Evolutionary conservation across 495 filamentous ascomycete genomes (phyloP), one percentile per base, ranked within the genome.

Genomic region (Xylaria telfairii): DNA sequence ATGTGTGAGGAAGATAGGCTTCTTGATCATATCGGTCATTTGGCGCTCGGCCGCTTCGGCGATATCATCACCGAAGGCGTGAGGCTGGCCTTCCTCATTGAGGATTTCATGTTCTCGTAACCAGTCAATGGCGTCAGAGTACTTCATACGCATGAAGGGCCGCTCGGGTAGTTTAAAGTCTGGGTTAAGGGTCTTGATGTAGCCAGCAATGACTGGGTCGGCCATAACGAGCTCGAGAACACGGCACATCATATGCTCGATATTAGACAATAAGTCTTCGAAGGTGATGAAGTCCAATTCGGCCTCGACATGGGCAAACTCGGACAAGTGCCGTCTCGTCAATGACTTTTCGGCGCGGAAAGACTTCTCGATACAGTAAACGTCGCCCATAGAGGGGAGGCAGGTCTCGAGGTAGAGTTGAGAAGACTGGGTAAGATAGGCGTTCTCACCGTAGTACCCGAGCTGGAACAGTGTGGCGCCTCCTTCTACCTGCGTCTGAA

Each of bases 401-500:
- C 92, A 94, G 37, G 96, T 98, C 84, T 99, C 96, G 68, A 99
- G 92, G 81, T 99, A 99, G 30, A 99, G 89, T 83, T 99, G 96
- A 10, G 94, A 97, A 0, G 95, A 98, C 82, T 99, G 96, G 17
- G 96, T 99, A 67, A 99, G 87, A 80, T 93, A 99, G 70, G 96
- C 93, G 77, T 90, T 90, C 81, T 98, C 92, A 74, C 91, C 92
- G 82, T 98, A 99, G 87, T 98, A 99, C 79, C 93, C 88, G 74
- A 97, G 92, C 49, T 90, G 90, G 85, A 99, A 99, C 44, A 99
- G 90, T 3, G 96, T 98, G 72, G 91, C 90, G 59, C 96, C 96
- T 71, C 96, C 96, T 84, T 99, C 96, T 69, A 98, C 96, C 82
- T 98, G 95, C 8, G 96, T 98, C 82, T 99, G 96, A n/a, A 98